phyloP scores from a whole-genome alignment of 2,329 filamentous ascomycete species.

The Sporothrix protearum region DNA sequence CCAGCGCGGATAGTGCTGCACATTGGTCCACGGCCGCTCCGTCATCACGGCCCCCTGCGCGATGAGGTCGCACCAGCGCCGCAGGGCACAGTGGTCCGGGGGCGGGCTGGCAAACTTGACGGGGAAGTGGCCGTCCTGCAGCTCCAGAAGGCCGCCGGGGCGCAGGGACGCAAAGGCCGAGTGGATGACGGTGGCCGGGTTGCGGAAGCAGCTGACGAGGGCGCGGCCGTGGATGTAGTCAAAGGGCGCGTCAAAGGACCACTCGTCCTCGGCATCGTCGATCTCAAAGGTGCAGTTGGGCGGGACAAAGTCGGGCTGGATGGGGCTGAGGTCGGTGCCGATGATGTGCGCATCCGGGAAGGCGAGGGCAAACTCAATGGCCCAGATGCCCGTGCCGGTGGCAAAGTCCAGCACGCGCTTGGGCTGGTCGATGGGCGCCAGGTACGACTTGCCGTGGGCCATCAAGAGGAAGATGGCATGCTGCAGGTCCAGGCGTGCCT shows the following conservation, averaged over 20 bases:
- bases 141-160: slow-evolving; percentile 21
- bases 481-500: slow-evolving; percentile 37
- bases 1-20: slow-evolving; percentile 23
- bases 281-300: slow-evolving; percentile 26
- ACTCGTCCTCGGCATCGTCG: slow-evolving; percentile 26
- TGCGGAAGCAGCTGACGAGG: slow-evolving; percentile 22
- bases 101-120: slow-evolving; percentile 21
- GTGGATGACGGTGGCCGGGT: slow-evolving; percentile 20
- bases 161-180: slow-evolving; percentile 4
- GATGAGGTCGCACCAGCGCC: slow-evolving; percentile 28
- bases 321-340: slow-evolving; percentile 26
- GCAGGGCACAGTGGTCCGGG: slow-evolving; percentile 21
- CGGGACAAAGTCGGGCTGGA: slow-evolving; percentile 25
- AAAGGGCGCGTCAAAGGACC: slow-evolving; percentile 21
- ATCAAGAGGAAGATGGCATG: slow-evolving; percentile 39
- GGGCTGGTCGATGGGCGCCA: slow-evolving; percentile 45
- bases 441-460: slow-evolving; percentile 42
- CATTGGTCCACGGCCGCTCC: slow-evolving; percentile 31
- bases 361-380: slow-evolving; percentile 56
- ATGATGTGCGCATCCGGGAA: slow-evolving; percentile 21
- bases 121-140: slow-evolving; percentile 25
- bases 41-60: slow-evolving; percentile 24
- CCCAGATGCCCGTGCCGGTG: slow-evolving; percentile 61
- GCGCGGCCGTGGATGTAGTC: slow-evolving; percentile 25
- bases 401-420: slow-evolving; percentile 38